These are phyloP conservation scores for Calonectria fujianensis DNA, from an alignment of 2,329 filamentous ascomycete species.

Conservation along the genomic window DNA sequence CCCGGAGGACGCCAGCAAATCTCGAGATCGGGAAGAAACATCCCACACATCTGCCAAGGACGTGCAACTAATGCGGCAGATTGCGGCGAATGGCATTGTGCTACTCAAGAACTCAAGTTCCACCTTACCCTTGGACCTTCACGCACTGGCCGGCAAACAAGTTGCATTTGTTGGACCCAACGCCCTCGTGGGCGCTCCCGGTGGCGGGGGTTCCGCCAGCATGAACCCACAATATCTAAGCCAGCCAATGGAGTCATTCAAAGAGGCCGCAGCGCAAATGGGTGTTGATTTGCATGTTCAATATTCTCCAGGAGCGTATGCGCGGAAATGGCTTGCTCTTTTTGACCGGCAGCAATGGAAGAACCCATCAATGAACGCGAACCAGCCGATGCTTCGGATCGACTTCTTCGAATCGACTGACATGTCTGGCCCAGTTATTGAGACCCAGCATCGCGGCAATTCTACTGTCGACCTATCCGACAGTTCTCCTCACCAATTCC, in stretches of 20 bases:
- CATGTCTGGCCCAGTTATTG: conserved; percentile 8
- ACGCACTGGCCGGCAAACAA: conserved; percentile 42
- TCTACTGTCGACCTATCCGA: conserved; percentile 34
- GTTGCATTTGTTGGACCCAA: conserved; percentile 51
- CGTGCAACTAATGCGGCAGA: conserved; percentile 40
- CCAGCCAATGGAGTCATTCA: conserved; percentile 36
- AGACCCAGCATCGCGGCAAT: conserved; percentile 35
- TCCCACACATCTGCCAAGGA: conserved; percentile 35
- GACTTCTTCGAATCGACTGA: conserved; percentile 31
- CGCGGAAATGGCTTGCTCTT: conserved; percentile 34
- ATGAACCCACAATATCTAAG: conserved; percentile 40
- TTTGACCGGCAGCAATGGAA: conserved; percentile 23
- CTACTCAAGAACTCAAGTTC: conserved; percentile 43
- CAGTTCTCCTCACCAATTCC: conserved; percentile 22
- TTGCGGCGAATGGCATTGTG: conserved; percentile 45
- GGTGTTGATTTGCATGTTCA: conserved; percentile 17
- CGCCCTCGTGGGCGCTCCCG: conserved; percentile 28
- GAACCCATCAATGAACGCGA: neutral
- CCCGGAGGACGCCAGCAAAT: conserved; percentile 17
- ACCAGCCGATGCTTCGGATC: conserved; percentile 6
- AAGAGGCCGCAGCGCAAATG: neutral
- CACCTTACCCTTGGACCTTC: conserved; percentile 23
- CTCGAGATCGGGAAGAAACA: conserved; percentile 39
- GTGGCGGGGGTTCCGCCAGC: conserved; percentile 36
- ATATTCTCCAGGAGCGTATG: conserved; percentile 25